phyloP scores from a whole-genome alignment of 164 flowering plant species.

The Annona squamosa region DNA sequence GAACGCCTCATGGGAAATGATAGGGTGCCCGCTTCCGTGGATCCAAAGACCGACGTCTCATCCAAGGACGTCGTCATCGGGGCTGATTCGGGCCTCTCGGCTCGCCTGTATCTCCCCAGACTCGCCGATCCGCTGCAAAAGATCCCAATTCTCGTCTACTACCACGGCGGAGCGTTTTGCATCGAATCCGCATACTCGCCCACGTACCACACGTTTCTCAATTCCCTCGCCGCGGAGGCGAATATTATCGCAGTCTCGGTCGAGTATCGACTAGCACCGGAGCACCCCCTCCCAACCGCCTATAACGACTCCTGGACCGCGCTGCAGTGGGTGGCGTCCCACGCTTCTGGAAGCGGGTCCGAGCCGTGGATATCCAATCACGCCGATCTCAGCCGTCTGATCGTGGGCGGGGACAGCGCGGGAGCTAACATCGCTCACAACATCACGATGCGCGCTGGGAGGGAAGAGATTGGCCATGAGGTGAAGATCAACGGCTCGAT shows the following conservation, averaged over 20 bases:
- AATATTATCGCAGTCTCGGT: constrained; percentile 36
- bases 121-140: constrained; percentile 9
- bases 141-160: constrained; percentile 36
- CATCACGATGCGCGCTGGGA: constrained; percentile 17
- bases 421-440: constrained; percentile 47
- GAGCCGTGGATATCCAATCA: constrained; percentile 27
- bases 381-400: constrained; percentile 31
- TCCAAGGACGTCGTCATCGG: constrained; percentile 39
- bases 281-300: constrained; percentile 44
- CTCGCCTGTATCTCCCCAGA: constrained; percentile 39
- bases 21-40: constrained; percentile 27
- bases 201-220: constrained; percentile 29
- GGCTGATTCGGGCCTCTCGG: constrained; percentile 38
- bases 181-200: constrained; percentile 29
- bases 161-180: constrained; percentile 21
- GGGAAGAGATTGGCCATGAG: background rate
- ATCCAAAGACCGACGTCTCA: constrained; percentile 27
- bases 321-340: constrained; percentile 35
- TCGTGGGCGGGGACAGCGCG: constrained; percentile 48
- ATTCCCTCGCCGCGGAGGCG: constrained; percentile 26
- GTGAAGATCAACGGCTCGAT: constrained; percentile 11
- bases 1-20: constrained; percentile 29
- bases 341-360: constrained; percentile 3
- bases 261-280: constrained; percentile 43
- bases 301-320: constrained; percentile 40